A percentile compares a stretch with the other conserved stretches of the same genome.
Conservation (phyloP, 345 rosid species). For the Citrus trifoliata region DNA sequence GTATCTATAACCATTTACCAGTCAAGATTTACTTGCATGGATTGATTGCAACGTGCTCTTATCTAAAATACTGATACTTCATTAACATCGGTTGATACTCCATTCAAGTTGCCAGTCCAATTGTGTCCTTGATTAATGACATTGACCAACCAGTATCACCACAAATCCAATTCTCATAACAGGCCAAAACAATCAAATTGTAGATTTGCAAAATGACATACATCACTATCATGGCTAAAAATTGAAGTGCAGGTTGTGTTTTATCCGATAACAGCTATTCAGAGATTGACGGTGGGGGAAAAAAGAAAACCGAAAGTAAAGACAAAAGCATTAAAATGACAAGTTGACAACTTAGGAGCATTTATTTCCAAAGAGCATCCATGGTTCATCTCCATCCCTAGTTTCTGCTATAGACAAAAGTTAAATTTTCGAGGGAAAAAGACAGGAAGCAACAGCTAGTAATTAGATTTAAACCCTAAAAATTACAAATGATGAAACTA, state of each 20-base stretch:
- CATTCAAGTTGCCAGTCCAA: background rate
- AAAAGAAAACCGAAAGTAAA: constrained; percentile 4
- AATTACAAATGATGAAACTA: constrained; percentile 13
- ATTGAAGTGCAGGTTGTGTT: constrained; percentile 1
- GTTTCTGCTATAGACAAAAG: constrained; percentile 25
- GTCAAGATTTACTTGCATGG: no score
- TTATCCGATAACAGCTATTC: background rate
- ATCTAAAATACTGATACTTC: no score
- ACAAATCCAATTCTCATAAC: background rate
- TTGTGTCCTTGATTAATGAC: background rate
- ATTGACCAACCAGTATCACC: background rate
- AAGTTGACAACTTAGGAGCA: constrained; percentile 9
- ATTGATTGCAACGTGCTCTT: no score
- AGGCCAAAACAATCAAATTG: constrained; percentile 13
- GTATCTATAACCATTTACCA: no score
- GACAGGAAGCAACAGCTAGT: constrained; percentile 11
- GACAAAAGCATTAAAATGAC: constrained; percentile 6
- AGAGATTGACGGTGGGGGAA: background rate
- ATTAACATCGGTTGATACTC: background rate
- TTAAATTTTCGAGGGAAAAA: background rate
- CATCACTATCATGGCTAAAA: constrained; percentile 17
- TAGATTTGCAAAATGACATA: constrained; percentile 9
- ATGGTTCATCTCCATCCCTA: background rate
- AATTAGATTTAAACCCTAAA: constrained; percentile 22
- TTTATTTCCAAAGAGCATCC: constrained; percentile 31